These are phyloP conservation scores for Corymbia maculata DNA, from an alignment of 345 rosid genomes.

Conservation along the genomic window DNA sequence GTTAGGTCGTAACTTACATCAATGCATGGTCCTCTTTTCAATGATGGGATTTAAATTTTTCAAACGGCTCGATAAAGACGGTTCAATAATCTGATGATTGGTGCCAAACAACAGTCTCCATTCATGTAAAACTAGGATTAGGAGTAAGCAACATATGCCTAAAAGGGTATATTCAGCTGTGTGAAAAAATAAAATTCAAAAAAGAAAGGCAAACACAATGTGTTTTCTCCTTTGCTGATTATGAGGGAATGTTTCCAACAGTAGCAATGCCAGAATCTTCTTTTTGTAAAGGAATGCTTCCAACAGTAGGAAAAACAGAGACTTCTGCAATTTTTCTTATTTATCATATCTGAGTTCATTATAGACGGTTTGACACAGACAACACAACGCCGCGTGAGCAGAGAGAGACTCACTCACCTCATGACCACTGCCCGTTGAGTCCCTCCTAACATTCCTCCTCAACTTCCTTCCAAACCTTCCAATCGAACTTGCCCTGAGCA, in stretches of 20 bases:
- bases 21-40: constrained; percentile 1
- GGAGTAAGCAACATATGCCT: neutral
- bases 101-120: neutral
- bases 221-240: neutral
- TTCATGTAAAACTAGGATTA: neutral
- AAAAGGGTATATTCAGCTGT: neutral
- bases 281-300: neutral
- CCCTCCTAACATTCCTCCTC: constrained; percentile 72
- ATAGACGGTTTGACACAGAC: neutral
- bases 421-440: constrained; percentile 78
- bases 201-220: neutral
- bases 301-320: neutral
- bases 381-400: neutral
- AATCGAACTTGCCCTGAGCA: constrained; percentile 61
- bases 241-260: neutral
- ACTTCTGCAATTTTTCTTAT: neutral
- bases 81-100: neutral
- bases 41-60: neutral
- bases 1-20: neutral
- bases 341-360: neutral
- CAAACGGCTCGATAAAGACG: neutral
- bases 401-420: constrained; percentile 39
- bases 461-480: constrained; percentile 65
- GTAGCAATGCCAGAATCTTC: neutral
- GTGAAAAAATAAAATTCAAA: neutral